Evolutionary conservation across 192 early-diverging fungal species (phyloP), one percentile per base, ranked within the genome.

Genomic region (Lunasporangiospora selenospora): DNA sequence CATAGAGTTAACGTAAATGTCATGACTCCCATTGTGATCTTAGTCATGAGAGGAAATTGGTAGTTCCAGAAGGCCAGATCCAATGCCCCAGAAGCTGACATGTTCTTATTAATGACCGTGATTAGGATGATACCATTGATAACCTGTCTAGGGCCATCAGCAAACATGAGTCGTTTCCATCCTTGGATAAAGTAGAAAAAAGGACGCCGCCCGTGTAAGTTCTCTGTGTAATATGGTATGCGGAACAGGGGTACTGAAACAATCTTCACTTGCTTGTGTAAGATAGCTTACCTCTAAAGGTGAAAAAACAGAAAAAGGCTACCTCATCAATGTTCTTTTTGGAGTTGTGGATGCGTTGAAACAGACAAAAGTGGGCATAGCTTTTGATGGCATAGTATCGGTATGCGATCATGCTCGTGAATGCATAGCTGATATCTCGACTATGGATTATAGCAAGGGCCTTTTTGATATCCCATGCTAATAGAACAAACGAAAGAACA

Each of bases 291-390:
- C 91, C 88, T 77, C 89, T 85, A 61, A 95, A 87, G 4, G 81
- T 81, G 71, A 94, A 95, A 70, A 91, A 95, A 13, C 91, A 88
- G 70, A 83, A 93, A 54, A 93, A 94, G 1, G 92, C 90, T 26
- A 94, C 29, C 5, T 81, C 65, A 51, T 95, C 93, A 29, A 79
- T 80, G 4, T 61, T 51, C 66, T 82, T 89, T 47, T 78, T 81
- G 8, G 83, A 81, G 40, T 79, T 75, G 34, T 90, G 79, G 46
- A 95, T 88, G 49, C 80, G 81, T 32, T 75, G 47, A 52, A 95
- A 95, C 26, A 95, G 85, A 79, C 93, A 95, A 53, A 86, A 95
- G 77, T 94, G 87, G 19, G 89, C 78, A 58, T 92, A 95, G 29
- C 85, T 88, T 41, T 85, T 83, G 53, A 93, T 63, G 53, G 84